Base-by-base conservation (phyloP, 495 filamentous ascomycete genomes). In the Staphylotrichum longicolle region DNA sequence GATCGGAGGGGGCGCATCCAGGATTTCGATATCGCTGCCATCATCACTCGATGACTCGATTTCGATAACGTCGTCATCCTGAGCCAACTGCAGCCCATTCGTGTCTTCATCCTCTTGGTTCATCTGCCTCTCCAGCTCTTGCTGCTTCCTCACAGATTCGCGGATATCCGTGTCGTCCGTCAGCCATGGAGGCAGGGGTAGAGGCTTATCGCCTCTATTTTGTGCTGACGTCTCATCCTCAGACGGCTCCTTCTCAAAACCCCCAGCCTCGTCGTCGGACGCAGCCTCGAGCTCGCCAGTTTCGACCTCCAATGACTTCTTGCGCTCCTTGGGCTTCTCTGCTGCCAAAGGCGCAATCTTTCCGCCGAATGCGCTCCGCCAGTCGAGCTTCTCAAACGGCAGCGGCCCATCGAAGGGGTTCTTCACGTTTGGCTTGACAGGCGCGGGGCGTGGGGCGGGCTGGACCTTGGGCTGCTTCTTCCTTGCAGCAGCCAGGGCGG, bases 171-270 rank as follows among this genome's bases (percentile, higher is more conserved):
- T 72, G 4, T 66, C 70, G 56, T 81, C 80, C 30, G 80, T 78
- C 67, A 98, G 90, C 94, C 94, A 98, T 5, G 94, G 93, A 1
- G 94, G 94, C 37, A 97, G 70, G 11, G 87, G 86, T 42, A 78
- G 78, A 0, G 82, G 73, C 4, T 81, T 75, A 60, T 88, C 81
- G 27, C 79, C 65, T n/a, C 82, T 27, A 27, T 27, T 78, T 2
- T 66, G 20, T 3, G 15, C 53, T 3, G 56, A 35, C 0, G 63
- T 54, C 40, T 60, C 41, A 0, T 11, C 52, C 35, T 57, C 56
- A 4, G 35, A 30, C 0, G 47, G 42, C 27, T 65, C 68, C 50
- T 47, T 69, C 2, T 62, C 55, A 71, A 93, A 95, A 0, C 91
- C 91, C 8, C 90, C 91, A 27, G 83, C 82, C 11, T 86, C 86